Conservation (phyloP, 164 flowering plant species). For the Tetracentron sinense region DNA sequence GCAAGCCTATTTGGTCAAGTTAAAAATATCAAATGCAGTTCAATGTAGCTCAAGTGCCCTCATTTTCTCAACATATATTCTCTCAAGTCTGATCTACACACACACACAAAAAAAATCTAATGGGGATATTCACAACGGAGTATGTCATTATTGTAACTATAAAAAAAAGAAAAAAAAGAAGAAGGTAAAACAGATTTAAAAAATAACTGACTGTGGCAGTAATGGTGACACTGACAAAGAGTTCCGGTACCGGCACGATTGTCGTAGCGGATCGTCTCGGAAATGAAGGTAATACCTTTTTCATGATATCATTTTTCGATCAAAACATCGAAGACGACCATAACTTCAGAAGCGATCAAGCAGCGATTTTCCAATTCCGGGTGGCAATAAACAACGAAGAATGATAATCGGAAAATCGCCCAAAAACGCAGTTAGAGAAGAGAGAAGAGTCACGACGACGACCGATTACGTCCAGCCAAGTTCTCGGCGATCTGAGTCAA, state of each 20-base stretch:
- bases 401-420: background rate
- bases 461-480: background rate
- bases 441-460: background rate
- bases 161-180: background rate
- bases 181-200: too few relatives aligned
- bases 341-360: background rate
- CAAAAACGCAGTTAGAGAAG: background rate
- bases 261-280: background rate
- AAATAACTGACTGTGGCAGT: too few relatives aligned
- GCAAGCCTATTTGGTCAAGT: background rate
- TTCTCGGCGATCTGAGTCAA: conserved; percentile 57
- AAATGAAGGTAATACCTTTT: background rate
- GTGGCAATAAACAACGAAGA: background rate
- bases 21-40: background rate
- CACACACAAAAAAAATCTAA: background rate
- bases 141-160: background rate
- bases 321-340: background rate
- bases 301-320: background rate
- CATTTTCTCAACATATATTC: background rate
- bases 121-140: background rate
- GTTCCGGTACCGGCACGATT: background rate
- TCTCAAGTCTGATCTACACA: too few relatives aligned
- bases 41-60: background rate
- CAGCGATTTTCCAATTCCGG: too few relatives aligned
- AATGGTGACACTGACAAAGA: background rate